Evolutionary conservation across 306 rosid species (phyloP).

Genomic region (Corylus heterophylla): DNA sequence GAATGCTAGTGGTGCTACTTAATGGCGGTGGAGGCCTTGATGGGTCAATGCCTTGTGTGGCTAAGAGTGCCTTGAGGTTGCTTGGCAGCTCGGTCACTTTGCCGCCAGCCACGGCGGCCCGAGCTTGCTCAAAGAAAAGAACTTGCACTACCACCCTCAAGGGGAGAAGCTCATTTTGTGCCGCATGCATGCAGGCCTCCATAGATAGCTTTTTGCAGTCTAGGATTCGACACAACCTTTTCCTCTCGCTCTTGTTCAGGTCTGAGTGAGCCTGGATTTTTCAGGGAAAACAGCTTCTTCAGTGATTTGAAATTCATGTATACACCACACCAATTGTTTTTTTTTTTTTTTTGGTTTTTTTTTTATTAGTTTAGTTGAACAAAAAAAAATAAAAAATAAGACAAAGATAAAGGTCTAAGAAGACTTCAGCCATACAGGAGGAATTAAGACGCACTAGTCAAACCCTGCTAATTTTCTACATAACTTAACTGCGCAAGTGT

Average conservation of each 20-base stretch:
- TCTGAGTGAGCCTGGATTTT: constrained; percentile 83
- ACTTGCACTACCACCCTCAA: constrained; percentile 95
- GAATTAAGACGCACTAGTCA: not conserved
- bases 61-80: constrained; percentile 82
- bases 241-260: constrained; percentile 90
- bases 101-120: constrained; percentile 73
- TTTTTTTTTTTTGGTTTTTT: no score
- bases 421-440: not conserved
- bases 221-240: constrained; percentile 78
- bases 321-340: not conserved
- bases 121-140: constrained; percentile 94
- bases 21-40: constrained; percentile 64
- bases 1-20: constrained; percentile 59
- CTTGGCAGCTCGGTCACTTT: constrained; percentile 74
- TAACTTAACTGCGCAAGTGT: not conserved
- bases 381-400: not conserved
- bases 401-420: not conserved
- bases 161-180: constrained; percentile 96
- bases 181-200: constrained; percentile 99
- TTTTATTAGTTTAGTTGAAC: not conserved
- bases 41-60: constrained; percentile 77
- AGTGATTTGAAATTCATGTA: not conserved
- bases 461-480: constrained; percentile 1
- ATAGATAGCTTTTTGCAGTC: constrained; percentile 94
- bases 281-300: not conserved